Evolutionary conservation across 352 stramenopile genomes (phyloP), one percentile per base, ranked within the genome.

Genomic region (Phytophthora sp.): DNA sequence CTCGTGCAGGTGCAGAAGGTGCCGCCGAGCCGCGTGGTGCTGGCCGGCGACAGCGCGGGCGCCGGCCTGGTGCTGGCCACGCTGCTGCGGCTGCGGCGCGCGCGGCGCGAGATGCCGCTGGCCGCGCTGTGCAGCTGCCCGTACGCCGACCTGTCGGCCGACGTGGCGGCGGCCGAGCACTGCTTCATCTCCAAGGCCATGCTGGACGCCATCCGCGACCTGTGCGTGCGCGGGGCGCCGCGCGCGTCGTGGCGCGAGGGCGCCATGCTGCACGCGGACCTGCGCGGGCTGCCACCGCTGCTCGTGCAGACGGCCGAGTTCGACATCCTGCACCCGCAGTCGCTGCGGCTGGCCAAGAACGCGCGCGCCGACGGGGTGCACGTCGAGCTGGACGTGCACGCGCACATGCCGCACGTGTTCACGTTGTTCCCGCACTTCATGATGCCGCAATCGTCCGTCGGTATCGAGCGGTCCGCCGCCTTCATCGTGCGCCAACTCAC

Each of bases 321-420:
- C 37, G 81, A 90, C 38, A 72, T 77, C 10, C 57, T 90, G 31
- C 81, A 82, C 48, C 30, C 42, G 3, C 72, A 79, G 26, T 72
- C 78, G 4, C 49, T 81, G 27, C 58, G 60, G 5, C 66, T 90
- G 5, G 61, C 49, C 12, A 54, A 66, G n/a, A 75, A 77, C 9
- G 77, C 76, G 0, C 24, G 69, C 18, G 39, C 39, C 0, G 54
- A 81, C 23, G 63, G 74, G 1, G 59, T 82, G 8, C 39, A 62
- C 7, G 61, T 67, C 2, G 62, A 85, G 44, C 24, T 87, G 38
- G 77, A 91, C 49, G 49, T 87, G 20, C 79, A 88, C 32, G 23
- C 44, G 2, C 69, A 74, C 59, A 83, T 91, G 66, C 77, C 79
- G 3, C 82, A 91, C 44, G 76, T 86, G 7, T 91, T 91, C 70